Evolutionary conservation across 75 land plant genomes (phyloP).

Genomic region (Azolla pinnata): DNA sequence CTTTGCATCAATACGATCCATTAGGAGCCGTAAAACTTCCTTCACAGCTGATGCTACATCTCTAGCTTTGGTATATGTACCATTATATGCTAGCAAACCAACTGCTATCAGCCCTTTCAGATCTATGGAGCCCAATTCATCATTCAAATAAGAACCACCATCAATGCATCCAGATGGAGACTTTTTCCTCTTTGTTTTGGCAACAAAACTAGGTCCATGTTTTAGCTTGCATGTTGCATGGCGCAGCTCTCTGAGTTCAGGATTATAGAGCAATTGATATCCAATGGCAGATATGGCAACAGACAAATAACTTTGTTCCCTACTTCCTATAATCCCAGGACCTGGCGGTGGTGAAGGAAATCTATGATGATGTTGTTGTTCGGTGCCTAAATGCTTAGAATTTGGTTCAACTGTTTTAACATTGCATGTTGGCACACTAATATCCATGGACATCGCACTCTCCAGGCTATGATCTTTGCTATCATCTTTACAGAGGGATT

Average conservation of each 20-base stretch:
- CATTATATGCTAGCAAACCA: slow-evolving; percentile 69
- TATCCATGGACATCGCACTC: no score
- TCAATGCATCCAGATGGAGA: slow-evolving; percentile 45
- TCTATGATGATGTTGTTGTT: no score
- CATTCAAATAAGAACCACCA: slow-evolving; percentile 18
- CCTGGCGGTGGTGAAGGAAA: no score
- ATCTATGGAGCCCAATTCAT: slow-evolving; percentile 6
- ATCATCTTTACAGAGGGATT: no score
- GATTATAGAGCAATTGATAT: slow-evolving; percentile 63
- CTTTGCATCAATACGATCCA: slow-evolving; percentile 39
- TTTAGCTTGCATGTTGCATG: slow-evolving; percentile 69
- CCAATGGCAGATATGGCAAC: slow-evolving; percentile 61
- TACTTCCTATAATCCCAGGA: no score
- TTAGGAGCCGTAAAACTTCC: slow-evolving; percentile 55
- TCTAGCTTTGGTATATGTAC: slow-evolving; percentile 47
- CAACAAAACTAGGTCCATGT: slow-evolving; percentile 52
- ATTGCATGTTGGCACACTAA: no score
- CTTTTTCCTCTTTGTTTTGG: slow-evolving; percentile 52
- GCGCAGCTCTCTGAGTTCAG: slow-evolving; percentile 77
- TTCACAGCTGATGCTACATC: slow-evolving; percentile 66
- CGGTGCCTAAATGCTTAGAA: no score
- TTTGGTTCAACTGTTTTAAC: no score
- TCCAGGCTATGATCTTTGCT: no score
- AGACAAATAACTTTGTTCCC: slow-evolving; percentile 13
- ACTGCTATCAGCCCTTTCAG: slow-evolving; percentile 78